A percentile compares a stretch with the other conserved stretches of the same genome.
phyloP scores from a whole-genome alignment of 768 basidiomycete genomes.

The Suillus fuscotomentosus region DNA sequence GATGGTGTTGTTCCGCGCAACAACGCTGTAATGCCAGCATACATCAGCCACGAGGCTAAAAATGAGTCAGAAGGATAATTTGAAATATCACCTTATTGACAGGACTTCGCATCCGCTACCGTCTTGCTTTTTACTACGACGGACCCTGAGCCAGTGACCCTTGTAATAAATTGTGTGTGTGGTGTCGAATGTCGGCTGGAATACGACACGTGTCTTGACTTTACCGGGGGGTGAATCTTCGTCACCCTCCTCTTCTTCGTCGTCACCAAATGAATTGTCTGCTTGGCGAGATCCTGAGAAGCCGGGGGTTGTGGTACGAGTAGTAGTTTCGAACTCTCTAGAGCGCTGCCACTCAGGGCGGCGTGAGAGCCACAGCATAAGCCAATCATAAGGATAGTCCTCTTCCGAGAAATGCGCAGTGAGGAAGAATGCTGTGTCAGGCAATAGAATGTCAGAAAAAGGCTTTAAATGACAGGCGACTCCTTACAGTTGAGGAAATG shows the following conservation, averaged over 20 bases:
- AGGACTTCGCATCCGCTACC: slow-evolving; percentile 70
- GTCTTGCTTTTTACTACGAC: slow-evolving; percentile 66
- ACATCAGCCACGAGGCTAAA: slow-evolving; percentile 7
- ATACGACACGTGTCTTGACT: slow-evolving; percentile 77
- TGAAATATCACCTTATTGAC: slow-evolving; percentile 59
- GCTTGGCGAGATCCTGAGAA: slow-evolving; percentile 43
- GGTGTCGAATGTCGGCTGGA: slow-evolving; percentile 85
- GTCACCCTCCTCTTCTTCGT: slow-evolving; percentile 43
- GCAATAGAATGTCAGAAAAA: slow-evolving; percentile 12
- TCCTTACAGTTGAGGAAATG: slow-evolving; percentile 85
- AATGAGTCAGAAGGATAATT: slow-evolving; percentile 14
- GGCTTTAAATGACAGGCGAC: slow-evolving; percentile 3
- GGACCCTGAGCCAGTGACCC: slow-evolving; percentile 81
- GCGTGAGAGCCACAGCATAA: slow-evolving; percentile 87
- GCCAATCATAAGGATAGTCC: slow-evolving; percentile 89
- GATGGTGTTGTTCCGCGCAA: slow-evolving; percentile 79
- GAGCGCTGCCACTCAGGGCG: slow-evolving; percentile 88
- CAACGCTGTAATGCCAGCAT: slow-evolving; percentile 50
- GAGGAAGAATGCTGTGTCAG: slow-evolving; percentile 69
- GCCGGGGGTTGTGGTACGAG: slow-evolving; percentile 64
- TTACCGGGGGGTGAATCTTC: slow-evolving; percentile 53
- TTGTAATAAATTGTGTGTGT: slow-evolving; percentile 88
- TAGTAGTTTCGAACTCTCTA: slow-evolving; percentile 87
- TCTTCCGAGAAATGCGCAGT: slow-evolving; percentile 90
- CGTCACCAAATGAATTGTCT: slow-evolving; percentile 57